Percentiles rank a stretch among this genome's conserved stretches.
phyloP scores from a whole-genome alignment of 192 early-diverging fungal genomes.

The Coemansia sp. region DNA sequence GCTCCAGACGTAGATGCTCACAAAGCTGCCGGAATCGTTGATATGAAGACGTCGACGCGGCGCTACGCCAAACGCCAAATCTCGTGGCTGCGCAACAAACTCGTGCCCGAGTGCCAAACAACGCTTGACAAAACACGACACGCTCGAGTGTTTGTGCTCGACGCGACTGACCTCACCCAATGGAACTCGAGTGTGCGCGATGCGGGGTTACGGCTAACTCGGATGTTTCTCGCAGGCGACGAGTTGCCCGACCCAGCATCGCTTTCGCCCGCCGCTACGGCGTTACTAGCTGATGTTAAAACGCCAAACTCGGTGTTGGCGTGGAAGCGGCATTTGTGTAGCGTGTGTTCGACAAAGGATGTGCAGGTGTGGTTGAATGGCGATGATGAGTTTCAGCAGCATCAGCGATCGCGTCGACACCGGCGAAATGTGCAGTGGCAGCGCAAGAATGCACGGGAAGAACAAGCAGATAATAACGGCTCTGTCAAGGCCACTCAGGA shows the following conservation, averaged over 20 bases:
- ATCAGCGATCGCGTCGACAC: slow-evolving; percentile 68
- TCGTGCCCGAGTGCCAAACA: slow-evolving; percentile 41
- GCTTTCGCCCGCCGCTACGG: slow-evolving; percentile 24
- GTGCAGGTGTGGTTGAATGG: slow-evolving; percentile 66
- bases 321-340: slow-evolving; percentile 73
- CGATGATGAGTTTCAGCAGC: slow-evolving; percentile 72
- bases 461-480: no score
- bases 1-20: slow-evolving; percentile 33
- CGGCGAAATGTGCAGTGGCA: not conserved
- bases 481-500: no score
- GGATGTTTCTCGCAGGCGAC: slow-evolving; percentile 22
- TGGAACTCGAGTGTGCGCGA: slow-evolving; percentile 62
- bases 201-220: slow-evolving; percentile 57
- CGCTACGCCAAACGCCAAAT: slow-evolving; percentile 75
- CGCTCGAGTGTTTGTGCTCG: slow-evolving; percentile 62
- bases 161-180: slow-evolving; percentile 62
- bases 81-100: slow-evolving; percentile 52
- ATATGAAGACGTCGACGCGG: slow-evolving; percentile 86
- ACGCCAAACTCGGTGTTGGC: slow-evolving; percentile 30
- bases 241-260: slow-evolving; percentile 18
- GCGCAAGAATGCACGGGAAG: not conserved
- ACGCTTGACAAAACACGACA: slow-evolving; percentile 27
- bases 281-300: slow-evolving; percentile 30
- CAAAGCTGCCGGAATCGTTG: slow-evolving; percentile 61
- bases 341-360: slow-evolving; percentile 60